A percentile compares a stretch with the other conserved stretches of the same genome.
Conservation (phyloP, 192 early-diverging fungal genomes). For the Haplosporangium gracile region DNA sequence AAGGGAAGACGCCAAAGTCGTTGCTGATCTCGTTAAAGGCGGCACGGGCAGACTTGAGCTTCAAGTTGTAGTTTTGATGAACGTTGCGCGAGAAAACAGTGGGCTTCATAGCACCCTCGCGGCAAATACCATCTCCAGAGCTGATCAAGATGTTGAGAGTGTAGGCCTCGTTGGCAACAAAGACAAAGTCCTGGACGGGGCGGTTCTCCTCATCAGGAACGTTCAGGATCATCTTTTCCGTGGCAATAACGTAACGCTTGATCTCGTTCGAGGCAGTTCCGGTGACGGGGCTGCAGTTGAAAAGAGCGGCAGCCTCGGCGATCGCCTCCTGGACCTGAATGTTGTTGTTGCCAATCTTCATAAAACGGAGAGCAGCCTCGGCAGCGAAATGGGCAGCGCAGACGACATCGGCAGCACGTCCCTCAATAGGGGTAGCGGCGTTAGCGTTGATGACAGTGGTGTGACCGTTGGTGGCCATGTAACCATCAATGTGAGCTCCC, state of each 20-base stretch:
- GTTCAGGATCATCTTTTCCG: constrained; percentile 71
- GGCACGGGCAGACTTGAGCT: constrained; percentile 72
- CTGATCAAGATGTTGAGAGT: constrained; percentile 78
- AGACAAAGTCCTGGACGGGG: constrained; percentile 72
- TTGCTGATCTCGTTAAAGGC: constrained; percentile 74
- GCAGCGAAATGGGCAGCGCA: constrained; percentile 85
- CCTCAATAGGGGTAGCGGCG: constrained; percentile 71
- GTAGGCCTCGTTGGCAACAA: constrained; percentile 81
- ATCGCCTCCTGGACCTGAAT: constrained; percentile 72
- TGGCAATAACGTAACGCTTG: constrained; percentile 80
- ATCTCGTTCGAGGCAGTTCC: constrained; percentile 78
- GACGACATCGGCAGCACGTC: constrained; percentile 81
- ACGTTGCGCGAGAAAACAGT: constrained; percentile 82
- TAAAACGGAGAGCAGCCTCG: constrained; percentile 85
- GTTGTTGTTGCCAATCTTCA: constrained; percentile 81
- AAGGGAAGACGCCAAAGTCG: constrained; percentile 81
- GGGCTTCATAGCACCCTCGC: constrained; percentile 65
- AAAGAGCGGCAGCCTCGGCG: constrained; percentile 67
- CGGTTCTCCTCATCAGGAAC: constrained; percentile 68
- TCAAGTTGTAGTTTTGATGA: constrained; percentile 78
- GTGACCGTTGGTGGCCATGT: constrained; percentile 85
- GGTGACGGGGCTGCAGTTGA: constrained; percentile 76
- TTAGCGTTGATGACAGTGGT: constrained; percentile 79
- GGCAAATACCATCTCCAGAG: constrained; percentile 68
- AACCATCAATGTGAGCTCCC: constrained; percentile 94